Conservation (phyloP, 208 protist species). For the Trypanosomatidae sp. region DNA sequence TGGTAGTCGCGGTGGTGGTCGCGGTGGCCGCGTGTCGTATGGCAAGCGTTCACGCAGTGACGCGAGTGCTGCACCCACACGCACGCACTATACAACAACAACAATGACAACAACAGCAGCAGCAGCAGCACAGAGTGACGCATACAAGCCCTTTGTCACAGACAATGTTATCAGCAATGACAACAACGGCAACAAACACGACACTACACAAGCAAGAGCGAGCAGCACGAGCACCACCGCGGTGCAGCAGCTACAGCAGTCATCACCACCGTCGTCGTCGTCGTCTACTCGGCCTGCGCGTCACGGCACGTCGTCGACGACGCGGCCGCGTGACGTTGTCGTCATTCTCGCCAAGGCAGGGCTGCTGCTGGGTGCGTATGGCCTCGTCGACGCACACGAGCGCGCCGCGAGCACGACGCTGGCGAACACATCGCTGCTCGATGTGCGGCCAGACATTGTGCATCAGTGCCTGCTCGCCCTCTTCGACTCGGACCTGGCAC, state of each 20-base stretch:
- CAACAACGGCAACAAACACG: too few relatives aligned
- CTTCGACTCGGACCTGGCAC: constrained; percentile 76
- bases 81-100: too few relatives aligned
- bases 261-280: neutral
- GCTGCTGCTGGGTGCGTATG: constrained; percentile 53
- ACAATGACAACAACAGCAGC: too few relatives aligned
- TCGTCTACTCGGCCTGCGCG: neutral
- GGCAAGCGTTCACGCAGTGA: too few relatives aligned
- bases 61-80: too few relatives aligned
- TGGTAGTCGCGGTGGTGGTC: too few relatives aligned
- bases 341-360: constrained; percentile 82
- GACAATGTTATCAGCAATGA: too few relatives aligned
- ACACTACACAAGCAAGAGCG: too few relatives aligned
- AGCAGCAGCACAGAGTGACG: too few relatives aligned
- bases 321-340: constrained; percentile 36
- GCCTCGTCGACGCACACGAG: constrained; percentile 76
- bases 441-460: constrained; percentile 82
- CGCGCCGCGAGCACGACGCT: constrained; percentile 67
- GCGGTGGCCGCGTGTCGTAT: too few relatives aligned
- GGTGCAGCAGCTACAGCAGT: neutral
- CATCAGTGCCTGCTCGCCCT: constrained; percentile 88
- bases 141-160: too few relatives aligned
- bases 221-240: too few relatives aligned
- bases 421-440: constrained; percentile 49
- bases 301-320: neutral